Evolutionary conservation across 106 monocot genomes (phyloP).

Genomic region (Phalaenopsis aphrodite): DNA sequence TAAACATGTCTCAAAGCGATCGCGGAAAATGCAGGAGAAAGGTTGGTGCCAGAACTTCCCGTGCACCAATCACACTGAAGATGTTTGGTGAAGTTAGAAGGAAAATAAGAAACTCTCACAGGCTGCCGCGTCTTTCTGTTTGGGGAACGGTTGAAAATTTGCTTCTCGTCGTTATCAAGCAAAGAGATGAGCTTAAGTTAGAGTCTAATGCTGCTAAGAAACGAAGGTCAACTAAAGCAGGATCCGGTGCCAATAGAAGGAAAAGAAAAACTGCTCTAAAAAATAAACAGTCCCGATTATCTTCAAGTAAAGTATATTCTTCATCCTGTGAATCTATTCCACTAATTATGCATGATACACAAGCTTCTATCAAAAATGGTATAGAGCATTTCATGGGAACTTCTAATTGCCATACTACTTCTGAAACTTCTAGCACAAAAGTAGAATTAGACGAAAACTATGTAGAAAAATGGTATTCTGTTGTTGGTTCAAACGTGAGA

Average conservation of each 20-base stretch:
- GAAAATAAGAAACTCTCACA: conserved; percentile 44
- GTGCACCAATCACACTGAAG: conserved; percentile 9
- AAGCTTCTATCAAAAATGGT: background rate
- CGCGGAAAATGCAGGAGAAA: conserved; percentile 21
- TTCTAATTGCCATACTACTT: background rate
- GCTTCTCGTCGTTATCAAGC: conserved; percentile 18
- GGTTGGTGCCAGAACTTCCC: background rate
- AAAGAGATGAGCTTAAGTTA: conserved; percentile 10
- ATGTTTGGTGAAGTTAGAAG: conserved; percentile 25
- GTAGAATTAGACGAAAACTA: conserved; percentile 12
- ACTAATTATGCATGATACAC: conserved; percentile 4
- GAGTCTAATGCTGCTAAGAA: conserved; percentile 4
- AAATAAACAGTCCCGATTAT: conserved; percentile 1
- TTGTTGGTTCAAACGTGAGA: conserved; percentile 1
- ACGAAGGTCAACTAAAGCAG: conserved; percentile 22
- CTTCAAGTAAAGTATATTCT: conserved; percentile 14
- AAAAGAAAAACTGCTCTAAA: conserved; percentile 6
- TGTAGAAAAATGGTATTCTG: conserved; percentile 5
- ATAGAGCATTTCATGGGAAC: conserved; percentile 6
- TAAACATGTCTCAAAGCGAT: conserved; percentile 12
- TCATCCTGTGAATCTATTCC: conserved; percentile 8
- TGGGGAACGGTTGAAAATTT: conserved; percentile 53
- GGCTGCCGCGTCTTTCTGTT: conserved; percentile 27
- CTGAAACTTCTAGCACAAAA: background rate
- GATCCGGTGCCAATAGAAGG: conserved; percentile 7